Percentiles rank a stretch among this genome's conserved stretches.
phyloP scores from a whole-genome alignment of 2,329 filamentous ascomycete species.

The Pyrenochaeta sp. region DNA sequence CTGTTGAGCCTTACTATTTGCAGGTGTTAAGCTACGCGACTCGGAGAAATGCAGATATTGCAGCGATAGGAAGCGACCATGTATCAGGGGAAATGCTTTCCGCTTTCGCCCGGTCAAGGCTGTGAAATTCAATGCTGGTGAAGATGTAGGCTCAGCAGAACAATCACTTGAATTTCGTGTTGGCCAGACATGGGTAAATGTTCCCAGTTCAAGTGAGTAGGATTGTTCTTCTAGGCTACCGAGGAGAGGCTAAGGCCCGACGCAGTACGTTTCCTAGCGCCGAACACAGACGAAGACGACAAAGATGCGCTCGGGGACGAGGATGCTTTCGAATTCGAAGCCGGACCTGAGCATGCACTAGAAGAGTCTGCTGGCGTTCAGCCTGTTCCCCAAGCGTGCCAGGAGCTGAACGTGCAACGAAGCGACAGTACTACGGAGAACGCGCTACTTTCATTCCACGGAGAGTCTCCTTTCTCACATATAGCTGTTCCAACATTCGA shows the following conservation, averaged over 20 bases:
- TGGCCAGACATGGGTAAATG: conserved; percentile 37
- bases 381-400: not conserved
- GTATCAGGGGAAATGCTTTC: conserved; percentile 39
- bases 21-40: conserved; percentile 38
- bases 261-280: conserved; percentile 36
- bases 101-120: conserved; percentile 39
- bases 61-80: conserved; percentile 33
- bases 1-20: conserved; percentile 12
- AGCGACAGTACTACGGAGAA: conserved; percentile 5
- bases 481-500: conserved; percentile 15
- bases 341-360: conserved; percentile 15
- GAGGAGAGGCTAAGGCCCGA: not conserved
- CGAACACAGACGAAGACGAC: conserved; percentile 36
- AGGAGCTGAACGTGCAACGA: conserved; percentile 1
- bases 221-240: not conserved
- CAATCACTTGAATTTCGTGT: conserved; percentile 35
- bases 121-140: conserved; percentile 43
- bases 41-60: conserved; percentile 41
- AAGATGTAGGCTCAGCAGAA: conserved; percentile 39
- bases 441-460: conserved; percentile 13
- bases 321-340: conserved; percentile 10
- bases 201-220: conserved; percentile 32
- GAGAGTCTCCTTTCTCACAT: conserved; percentile 11
- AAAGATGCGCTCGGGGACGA: conserved; percentile 16
- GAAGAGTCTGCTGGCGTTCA: conserved; percentile 12